Percentiles rank a stretch among this genome's conserved stretches.
These are phyloP conservation scores for Trametes gibbosa DNA, from an alignment of 768 basidiomycete species.

Conservation along the genomic window DNA sequence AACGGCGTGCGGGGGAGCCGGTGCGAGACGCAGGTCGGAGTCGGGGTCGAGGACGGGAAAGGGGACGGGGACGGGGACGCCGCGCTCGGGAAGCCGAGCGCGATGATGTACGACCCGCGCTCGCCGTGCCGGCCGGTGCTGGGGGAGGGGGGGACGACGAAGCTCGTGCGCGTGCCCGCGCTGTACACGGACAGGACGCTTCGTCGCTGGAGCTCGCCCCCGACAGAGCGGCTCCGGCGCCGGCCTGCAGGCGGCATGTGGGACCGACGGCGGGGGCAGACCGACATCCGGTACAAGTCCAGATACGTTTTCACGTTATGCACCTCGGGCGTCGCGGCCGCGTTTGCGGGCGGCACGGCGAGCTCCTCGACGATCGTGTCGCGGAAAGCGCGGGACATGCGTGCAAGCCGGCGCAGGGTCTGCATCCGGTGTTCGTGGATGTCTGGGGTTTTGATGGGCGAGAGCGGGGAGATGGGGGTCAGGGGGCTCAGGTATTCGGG, in stretches of 20 bases:
- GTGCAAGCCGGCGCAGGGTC: conserved; percentile 14
- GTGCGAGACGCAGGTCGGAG: too few relatives aligned
- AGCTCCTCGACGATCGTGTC: conserved; percentile 18
- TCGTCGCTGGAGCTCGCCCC: conserved; percentile 10
- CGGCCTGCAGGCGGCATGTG: background rate
- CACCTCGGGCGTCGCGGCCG: conserved; percentile 15
- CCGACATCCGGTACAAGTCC: conserved; percentile 26
- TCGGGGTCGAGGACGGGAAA: too few relatives aligned
- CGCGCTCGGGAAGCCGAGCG: background rate
- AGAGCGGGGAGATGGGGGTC: conserved; percentile 7
- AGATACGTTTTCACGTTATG: conserved; percentile 24
- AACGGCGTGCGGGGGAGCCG: background rate
- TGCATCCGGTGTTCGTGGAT: conserved; percentile 11
- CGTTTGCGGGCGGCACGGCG: conserved; percentile 19
- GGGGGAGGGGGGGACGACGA: background rate
- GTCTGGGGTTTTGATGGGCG: conserved; percentile 13
- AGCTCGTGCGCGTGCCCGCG: conserved; percentile 11
- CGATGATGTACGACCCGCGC: background rate
- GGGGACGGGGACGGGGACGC: too few relatives aligned
- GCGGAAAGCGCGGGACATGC: conserved; percentile 14
- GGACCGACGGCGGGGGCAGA: conserved; percentile 1
- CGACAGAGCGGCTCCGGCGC: conserved; percentile 25
- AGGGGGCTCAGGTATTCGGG: conserved; percentile 11
- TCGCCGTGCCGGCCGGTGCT: background rate
- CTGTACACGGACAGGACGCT: conserved; percentile 13